Evolutionary conservation across 176 grass and related monocot genomes (phyloP).

Genomic region (Ensete ventricosum): DNA sequence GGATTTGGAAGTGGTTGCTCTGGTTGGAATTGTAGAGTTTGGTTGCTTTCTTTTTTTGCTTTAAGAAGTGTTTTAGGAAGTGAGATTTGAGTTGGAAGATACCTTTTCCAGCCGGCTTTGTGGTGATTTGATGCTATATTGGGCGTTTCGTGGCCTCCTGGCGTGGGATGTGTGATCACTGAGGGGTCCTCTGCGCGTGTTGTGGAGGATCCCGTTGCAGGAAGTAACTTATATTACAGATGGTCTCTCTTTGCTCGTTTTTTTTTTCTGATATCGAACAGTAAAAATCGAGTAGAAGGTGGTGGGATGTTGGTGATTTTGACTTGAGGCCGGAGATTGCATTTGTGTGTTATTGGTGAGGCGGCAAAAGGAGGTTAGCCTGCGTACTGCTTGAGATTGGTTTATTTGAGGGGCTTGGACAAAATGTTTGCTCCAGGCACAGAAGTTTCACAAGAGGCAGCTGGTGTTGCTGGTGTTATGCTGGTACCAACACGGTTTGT

Average conservation of each 20-base stretch:
- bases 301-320: background rate
- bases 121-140: background rate
- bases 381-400: background rate
- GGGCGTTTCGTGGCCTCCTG: slow-evolving; percentile 1
- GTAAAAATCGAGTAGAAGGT: background rate
- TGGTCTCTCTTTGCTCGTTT: slow-evolving; percentile 2
- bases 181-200: slow-evolving; percentile 43
- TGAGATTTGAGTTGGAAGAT: background rate
- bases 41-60: background rate
- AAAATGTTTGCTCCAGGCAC: slow-evolving; percentile 65
- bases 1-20: background rate
- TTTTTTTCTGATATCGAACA: background rate
- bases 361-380: background rate
- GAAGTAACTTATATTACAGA: slow-evolving; percentile 31
- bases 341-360: background rate
- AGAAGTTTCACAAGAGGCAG: slow-evolving; percentile 48
- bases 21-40: background rate
- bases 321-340: background rate
- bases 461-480: slow-evolving; percentile 7
- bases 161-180: slow-evolving; percentile 49
- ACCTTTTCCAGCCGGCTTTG: background rate
- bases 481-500: slow-evolving; percentile 50
- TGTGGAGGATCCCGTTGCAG: slow-evolving; percentile 66
- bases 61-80: background rate
- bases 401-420: slow-evolving; percentile 1